Conservation (phyloP, 257 asterid species). For the Nicotiana attenuata region DNA sequence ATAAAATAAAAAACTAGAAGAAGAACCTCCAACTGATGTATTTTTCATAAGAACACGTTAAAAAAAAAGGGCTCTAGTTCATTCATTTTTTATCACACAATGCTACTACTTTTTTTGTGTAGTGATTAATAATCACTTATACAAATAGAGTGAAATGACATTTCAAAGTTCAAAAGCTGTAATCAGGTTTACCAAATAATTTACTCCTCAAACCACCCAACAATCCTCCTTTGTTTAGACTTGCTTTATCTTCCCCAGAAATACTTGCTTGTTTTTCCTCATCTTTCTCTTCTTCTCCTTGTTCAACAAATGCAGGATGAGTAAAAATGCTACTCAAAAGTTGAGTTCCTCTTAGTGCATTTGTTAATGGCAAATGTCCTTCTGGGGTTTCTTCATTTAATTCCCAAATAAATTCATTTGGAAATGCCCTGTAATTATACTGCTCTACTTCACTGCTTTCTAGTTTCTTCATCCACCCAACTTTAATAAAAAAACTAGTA, state of each 20-base stretch:
- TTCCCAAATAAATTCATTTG: slow-evolving; percentile 73
- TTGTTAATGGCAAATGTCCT: slow-evolving; percentile 87
- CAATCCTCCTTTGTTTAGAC: slow-evolving; percentile 4
- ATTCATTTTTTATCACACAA: not conserved
- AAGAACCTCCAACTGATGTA: not conserved
- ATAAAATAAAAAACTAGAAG: too few relatives aligned
- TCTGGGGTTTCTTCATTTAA: slow-evolving; percentile 49
- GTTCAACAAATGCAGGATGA: slow-evolving; percentile 65
- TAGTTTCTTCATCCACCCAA: slow-evolving; percentile 88
- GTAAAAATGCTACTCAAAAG: slow-evolving; percentile 43
- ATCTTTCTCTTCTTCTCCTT: slow-evolving; percentile 22
- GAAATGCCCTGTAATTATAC: slow-evolving; percentile 77
- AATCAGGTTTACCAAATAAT: slow-evolving; percentile 14
- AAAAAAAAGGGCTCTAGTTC: not conserved
- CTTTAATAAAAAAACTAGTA: slow-evolving; percentile 54
- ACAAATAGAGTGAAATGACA: not conserved
- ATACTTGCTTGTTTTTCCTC: not conserved
- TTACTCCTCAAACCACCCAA: slow-evolving; percentile 8
- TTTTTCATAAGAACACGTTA: not conserved
- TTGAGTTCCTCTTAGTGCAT: slow-evolving; percentile 83
- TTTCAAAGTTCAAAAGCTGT: not conserved
- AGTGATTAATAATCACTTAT: not conserved
- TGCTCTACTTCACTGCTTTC: slow-evolving; percentile 61
- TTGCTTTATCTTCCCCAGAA: slow-evolving; percentile 5
- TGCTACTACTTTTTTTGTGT: not conserved